Percentiles rank a stretch among this genome's conserved stretches.
Conservation (phyloP, 2,329 filamentous ascomycete genomes). For the Diaporthe sp. region DNA sequence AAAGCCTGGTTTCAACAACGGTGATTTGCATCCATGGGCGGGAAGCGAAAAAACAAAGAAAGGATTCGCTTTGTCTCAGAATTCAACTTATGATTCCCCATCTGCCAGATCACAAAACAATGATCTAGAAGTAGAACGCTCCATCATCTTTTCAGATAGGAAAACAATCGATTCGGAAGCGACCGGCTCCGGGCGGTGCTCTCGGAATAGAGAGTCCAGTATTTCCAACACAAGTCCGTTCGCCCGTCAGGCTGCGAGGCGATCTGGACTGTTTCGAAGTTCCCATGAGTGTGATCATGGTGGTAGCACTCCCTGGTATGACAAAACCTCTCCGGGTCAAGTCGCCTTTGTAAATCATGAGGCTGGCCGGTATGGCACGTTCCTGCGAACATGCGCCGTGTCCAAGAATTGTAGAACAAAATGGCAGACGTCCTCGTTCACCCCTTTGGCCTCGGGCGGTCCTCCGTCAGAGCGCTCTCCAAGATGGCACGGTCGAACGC, state of each 20-base stretch:
- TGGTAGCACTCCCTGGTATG: not conserved
- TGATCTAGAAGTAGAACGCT: conserved; percentile 39
- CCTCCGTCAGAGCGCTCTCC: conserved; percentile 41
- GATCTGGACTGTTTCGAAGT: not conserved
- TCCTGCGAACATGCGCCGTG: conserved; percentile 6
- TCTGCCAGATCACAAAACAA: conserved; percentile 37
- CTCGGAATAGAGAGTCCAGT: conserved; percentile 22
- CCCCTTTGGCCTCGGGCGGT: conserved; percentile 35
- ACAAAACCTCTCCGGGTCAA: not conserved
- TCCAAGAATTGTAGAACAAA: conserved; percentile 4
- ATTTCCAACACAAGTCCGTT: conserved; percentile 10
- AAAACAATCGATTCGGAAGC: conserved; percentile 31
- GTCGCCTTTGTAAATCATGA: conserved; percentile 3
- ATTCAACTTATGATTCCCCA: conserved; percentile 52
- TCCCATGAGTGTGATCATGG: not conserved
- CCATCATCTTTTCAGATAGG: conserved; percentile 35
- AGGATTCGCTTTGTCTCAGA: conserved; percentile 43
- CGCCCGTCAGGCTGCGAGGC: not conserved
- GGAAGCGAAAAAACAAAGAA: conserved; percentile 35
- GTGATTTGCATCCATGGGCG: conserved; percentile 39
- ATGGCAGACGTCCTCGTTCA: not conserved
- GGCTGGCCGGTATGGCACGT: not conserved
- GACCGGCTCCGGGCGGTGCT: conserved; percentile 13
- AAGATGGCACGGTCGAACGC: conserved; percentile 44
- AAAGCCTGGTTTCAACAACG: conserved; percentile 44